These are phyloP conservation scores for Pestalotiopsis sp. DNA, from an alignment of 2,329 filamentous ascomycete species.

Conservation along the genomic window DNA sequence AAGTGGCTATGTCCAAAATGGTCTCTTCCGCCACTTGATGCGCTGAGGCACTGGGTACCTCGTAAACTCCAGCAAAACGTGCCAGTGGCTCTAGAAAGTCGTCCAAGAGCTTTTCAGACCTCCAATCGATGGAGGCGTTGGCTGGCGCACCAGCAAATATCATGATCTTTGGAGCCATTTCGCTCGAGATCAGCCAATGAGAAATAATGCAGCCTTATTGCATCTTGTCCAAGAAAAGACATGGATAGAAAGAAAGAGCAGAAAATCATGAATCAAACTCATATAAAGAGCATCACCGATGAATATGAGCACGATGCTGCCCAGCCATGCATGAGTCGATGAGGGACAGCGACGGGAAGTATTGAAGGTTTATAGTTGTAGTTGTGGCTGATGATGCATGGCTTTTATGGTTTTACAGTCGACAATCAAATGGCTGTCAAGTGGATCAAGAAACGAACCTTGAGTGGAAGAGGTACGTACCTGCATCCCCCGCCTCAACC, in stretches of 20 bases:
- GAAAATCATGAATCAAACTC: background rate
- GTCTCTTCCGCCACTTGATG: constrained; percentile 18
- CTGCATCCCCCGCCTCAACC: background rate
- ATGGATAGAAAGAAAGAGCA: background rate
- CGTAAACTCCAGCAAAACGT: constrained; percentile 36
- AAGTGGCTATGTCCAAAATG: constrained; percentile 40
- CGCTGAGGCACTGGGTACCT: constrained; percentile 23
- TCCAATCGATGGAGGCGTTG: constrained; percentile 55
- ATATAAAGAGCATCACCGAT: background rate
- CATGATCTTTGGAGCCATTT: constrained; percentile 34
- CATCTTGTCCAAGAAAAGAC: background rate
- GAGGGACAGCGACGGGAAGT: too few species aligned
- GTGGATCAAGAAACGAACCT: too few species aligned
- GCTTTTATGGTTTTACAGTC: background rate
- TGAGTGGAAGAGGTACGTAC: background rate
- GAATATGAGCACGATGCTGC: background rate
- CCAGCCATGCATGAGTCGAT: too few species aligned
- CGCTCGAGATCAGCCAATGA: background rate
- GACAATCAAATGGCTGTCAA: background rate
- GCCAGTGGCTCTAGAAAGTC: constrained; percentile 44
- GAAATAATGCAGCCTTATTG: background rate
- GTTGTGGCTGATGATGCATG: background rate
- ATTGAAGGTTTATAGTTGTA: background rate
- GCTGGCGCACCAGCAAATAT: constrained; percentile 61
- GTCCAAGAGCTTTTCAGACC: constrained; percentile 50